phyloP scores from a whole-genome alignment of 2,329 filamentous ascomycete species.

The Thelonectria discophora region DNA sequence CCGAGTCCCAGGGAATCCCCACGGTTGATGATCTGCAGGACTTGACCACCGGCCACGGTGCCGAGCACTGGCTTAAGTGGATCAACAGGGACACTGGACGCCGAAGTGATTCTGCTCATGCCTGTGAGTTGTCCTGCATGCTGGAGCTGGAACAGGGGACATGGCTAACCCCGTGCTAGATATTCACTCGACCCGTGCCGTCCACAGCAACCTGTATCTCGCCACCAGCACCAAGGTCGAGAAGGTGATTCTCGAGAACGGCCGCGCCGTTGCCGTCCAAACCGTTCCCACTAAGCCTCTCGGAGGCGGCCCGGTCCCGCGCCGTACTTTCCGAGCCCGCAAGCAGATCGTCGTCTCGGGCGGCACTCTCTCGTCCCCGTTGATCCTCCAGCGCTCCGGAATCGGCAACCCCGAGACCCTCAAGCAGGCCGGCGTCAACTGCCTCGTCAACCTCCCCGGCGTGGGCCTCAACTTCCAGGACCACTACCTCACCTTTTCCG shows the following conservation, averaged over 20 bases:
- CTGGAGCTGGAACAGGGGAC: too few species aligned
- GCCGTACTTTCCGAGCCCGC: conserved; percentile 69
- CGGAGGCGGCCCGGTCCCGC: conserved; percentile 56
- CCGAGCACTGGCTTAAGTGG: conserved; percentile 88
- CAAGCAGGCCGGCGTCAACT: conserved; percentile 71
- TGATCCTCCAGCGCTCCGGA: conserved; percentile 79
- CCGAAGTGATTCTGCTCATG: conserved; percentile 22
- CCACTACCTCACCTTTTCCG: conserved; percentile 78
- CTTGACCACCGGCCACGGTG: conserved; percentile 72
- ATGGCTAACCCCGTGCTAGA: conserved; percentile 52
- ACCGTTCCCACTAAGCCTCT: conserved; percentile 77
- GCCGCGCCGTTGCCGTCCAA: conserved; percentile 74
- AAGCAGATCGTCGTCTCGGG: conserved; percentile 79
- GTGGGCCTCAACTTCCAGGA: conserved; percentile 82
- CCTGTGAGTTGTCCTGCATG: conserved; percentile 6
- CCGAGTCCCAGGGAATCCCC: conserved; percentile 77
- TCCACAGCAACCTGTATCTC: conserved; percentile 75
- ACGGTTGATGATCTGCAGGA: conserved; percentile 81
- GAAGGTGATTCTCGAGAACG: conserved; percentile 78
- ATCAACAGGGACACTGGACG: conserved; percentile 69
- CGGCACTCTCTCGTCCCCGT: conserved; percentile 76
- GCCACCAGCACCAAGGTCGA: conserved; percentile 81
- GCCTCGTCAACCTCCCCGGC: conserved; percentile 74
- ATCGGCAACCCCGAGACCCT: conserved; percentile 78
- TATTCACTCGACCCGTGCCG: conserved; percentile 76